Conservation (phyloP, 2,329 filamentous ascomycete species). For the Aspergillus terreus region DNA sequence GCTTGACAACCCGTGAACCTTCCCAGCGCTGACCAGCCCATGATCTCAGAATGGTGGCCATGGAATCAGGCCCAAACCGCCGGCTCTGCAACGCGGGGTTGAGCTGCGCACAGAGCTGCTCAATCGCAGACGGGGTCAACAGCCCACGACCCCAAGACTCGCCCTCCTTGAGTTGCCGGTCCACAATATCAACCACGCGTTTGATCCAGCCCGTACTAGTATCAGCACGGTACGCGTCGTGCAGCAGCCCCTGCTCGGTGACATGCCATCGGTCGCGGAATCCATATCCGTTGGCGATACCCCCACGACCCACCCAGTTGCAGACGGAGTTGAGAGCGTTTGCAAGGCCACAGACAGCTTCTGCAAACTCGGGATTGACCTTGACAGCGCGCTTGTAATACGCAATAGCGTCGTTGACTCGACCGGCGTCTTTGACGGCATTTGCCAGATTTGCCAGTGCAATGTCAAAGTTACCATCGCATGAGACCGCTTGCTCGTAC, state of each 20-base stretch:
- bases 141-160: slow-evolving; percentile 78
- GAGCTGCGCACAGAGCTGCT: slow-evolving; percentile 50
- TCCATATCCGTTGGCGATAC: slow-evolving; percentile 70
- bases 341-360: slow-evolving; percentile 91
- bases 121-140: slow-evolving; percentile 55
- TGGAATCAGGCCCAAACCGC: slow-evolving; percentile 22
- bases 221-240: slow-evolving; percentile 64
- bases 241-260: slow-evolving; percentile 74
- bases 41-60: slow-evolving; percentile 39
- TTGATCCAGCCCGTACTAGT: slow-evolving; percentile 77
- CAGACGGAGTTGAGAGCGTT: slow-evolving; percentile 96
- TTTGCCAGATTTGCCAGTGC: slow-evolving; percentile 95
- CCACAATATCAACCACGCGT: slow-evolving; percentile 85
- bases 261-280: slow-evolving; percentile 91
- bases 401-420: slow-evolving; percentile 83
- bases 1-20: slow-evolving; percentile 75
- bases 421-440: slow-evolving; percentile 93
- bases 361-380: slow-evolving; percentile 92
- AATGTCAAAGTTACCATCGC: slow-evolving; percentile 94
- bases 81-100: slow-evolving; percentile 28
- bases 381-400: slow-evolving; percentile 89
- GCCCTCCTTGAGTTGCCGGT: slow-evolving; percentile 80
- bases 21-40: slow-evolving; percentile 83
- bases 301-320: slow-evolving; percentile 86
- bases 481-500: slow-evolving; percentile 92